These are phyloP conservation scores for Wickerhamiella kurtzmanii DNA, from an alignment of 805 yeast genomes.

Conservation along the genomic window DNA sequence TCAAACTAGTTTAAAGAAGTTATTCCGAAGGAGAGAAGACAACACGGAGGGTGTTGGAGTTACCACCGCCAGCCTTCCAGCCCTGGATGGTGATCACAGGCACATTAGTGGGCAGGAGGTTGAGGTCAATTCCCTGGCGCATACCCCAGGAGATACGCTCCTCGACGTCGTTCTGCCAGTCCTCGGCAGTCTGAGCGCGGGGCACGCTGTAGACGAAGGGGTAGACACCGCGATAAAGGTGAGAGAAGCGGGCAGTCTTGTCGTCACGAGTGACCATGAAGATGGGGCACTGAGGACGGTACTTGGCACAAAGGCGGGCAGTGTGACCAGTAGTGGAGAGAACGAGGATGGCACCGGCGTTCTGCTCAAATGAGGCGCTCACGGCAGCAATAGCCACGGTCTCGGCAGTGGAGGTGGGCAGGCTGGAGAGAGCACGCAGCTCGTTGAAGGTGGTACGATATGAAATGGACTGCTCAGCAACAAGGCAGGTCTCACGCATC, in stretches of 20 bases:
- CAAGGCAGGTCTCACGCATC: conserved; percentile 95
- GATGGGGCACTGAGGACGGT: conserved; percentile 94
- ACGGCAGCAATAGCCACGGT: conserved; percentile 97
- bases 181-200: conserved; percentile 39
- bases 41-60: conserved; percentile 96
- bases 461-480: conserved; percentile 94
- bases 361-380: conserved; percentile 88
- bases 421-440: conserved; percentile 68
- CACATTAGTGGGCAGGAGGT: conserved; percentile 78
- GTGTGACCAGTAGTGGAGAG: conserved; percentile 91
- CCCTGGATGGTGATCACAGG: conserved; percentile 92
- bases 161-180: conserved; percentile 97
- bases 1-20: no score
- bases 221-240: conserved; percentile 96
- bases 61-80: conserved; percentile 97
- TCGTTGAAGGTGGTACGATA: conserved; percentile 73
- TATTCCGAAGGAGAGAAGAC: conserved; percentile 11
- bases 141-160: conserved; percentile 87
- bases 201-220: conserved; percentile 73
- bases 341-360: conserved; percentile 92
- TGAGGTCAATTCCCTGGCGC: conserved; percentile 73
- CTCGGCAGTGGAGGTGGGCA: conserved; percentile 88
- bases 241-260: conserved; percentile 86
- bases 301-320: conserved; percentile 91
- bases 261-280: conserved; percentile 96